A percentile compares a stretch with the other conserved stretches of the same genome.
phyloP scores from a whole-genome alignment of 176 grass and related monocot genomes.

The bread wheat (Triticum aestivum) region IWGSC_CS_RefSeq_v2.1 NC_057802.1:506053882-506054381 shows the following conservation, averaged over 20 bases:
- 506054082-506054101: slow-evolving; percentile 12
- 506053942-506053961: slow-evolving; percentile 15
- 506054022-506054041: slow-evolving; percentile 97
- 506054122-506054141: slow-evolving; percentile 97
- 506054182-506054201: slow-evolving; percentile 85
- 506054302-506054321: background rate
- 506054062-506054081: slow-evolving; percentile 12
- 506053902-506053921: slow-evolving; percentile 32
- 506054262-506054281: slow-evolving; percentile 99
- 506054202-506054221: slow-evolving; percentile 98
- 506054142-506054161: slow-evolving; percentile 99
- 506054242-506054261: slow-evolving; percentile 87
- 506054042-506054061: slow-evolving; percentile 55
- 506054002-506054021: slow-evolving; percentile 98
- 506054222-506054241: slow-evolving; percentile 58
- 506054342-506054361: background rate
- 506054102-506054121: slow-evolving; percentile 22
- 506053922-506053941: background rate
- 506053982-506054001: slow-evolving; percentile 97
- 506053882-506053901: slow-evolving; percentile 95
- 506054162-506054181: slow-evolving; percentile 85
- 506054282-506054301: slow-evolving; percentile 93
- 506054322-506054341: background rate
- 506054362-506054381: background rate
- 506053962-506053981: slow-evolving; percentile 69